Base-by-base conservation (phyloP, 176 grass and related monocot species). In the Phoenix dactylifera region DNA sequence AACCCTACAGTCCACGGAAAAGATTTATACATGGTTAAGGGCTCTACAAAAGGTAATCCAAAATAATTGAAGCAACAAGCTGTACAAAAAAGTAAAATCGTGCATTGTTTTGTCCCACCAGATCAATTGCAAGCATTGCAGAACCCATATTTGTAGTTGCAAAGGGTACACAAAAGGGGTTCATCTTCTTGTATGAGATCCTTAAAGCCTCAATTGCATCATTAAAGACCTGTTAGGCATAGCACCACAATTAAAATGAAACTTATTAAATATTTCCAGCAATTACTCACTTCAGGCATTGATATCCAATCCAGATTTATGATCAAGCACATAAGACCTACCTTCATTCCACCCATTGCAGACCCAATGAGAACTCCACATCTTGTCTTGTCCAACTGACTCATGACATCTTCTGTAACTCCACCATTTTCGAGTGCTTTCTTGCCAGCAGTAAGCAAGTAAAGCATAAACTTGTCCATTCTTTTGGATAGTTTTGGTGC, bases 381-480 rank as follows among this genome's bases (percentile, higher is more conserved):
- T 71, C 79, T 86, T 32, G 88, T 92, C 82, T 98, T 98, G 57
- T 98, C 94, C 65, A 98, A 60, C 0, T 81, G 78, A 70, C 60
- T 79, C 88, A 71, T 89, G 52, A 98, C 18, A 65, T 93, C 94
- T 71, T 89, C 87, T 3, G 88, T 98, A 62, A 98, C 74, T 65
- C 94, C 88, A 26, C 81, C 94, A 59, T 98, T 73, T 80, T 89
- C 78, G 22, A 98, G 54, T 58, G 94, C 94, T 65, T 89, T 98
- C 76, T 98, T 98, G 51, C 94, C 94, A 57, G 94, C 94, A 60
- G 79, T 98, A 66, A 98, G 83, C 54, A 93, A 64, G 58, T 98
- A 98, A 48, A 98, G 76, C 94, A 98, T 98, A 80, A 98, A 98
- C 66, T 93, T 98, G 74, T 98, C 94, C 88, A 98, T 85, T 65